These are phyloP conservation scores for Stachybotrys chartarum DNA, from an alignment of 2,329 filamentous ascomycete genomes.

Conservation along the genomic window DNA sequence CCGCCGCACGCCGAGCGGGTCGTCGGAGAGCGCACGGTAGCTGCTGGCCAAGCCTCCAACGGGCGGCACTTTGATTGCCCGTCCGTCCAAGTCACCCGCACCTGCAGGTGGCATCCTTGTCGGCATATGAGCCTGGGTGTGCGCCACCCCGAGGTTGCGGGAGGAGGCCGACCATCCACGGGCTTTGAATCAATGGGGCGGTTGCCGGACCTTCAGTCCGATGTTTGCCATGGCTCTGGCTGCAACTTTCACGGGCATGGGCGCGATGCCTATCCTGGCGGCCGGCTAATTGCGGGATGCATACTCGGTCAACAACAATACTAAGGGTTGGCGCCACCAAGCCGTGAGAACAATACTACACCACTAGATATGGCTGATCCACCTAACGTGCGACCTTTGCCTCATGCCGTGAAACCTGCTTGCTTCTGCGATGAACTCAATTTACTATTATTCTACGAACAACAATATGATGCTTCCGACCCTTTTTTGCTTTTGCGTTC, in stretches of 20 bases:
- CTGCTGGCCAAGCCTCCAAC: no score
- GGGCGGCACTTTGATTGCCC: no score
- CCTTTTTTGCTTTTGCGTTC: neutral
- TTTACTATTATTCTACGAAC: slow-evolving; percentile 9
- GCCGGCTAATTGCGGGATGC: neutral
- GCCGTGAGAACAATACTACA: slow-evolving; percentile 24
- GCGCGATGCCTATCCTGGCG: neutral
- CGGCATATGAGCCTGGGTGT: no score
- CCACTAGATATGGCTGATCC: slow-evolving; percentile 8
- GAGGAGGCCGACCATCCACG: no score
- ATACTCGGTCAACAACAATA: slow-evolving; percentile 19
- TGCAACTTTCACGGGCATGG: neutral
- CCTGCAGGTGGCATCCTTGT: no score
- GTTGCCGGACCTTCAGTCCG: neutral
- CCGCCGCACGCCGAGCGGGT: no score
- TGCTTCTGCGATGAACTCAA: slow-evolving; percentile 4
- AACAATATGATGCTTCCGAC: slow-evolving; percentile 12
- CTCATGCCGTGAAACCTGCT: slow-evolving; percentile 10
- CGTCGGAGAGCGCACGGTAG: no score
- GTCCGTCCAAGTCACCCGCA: no score
- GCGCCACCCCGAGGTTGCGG: no score
- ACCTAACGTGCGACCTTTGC: slow-evolving; percentile 8
- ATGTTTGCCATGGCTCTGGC: neutral
- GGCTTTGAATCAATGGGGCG: no score
- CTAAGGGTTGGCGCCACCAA: slow-evolving; percentile 20